Conservation (phyloP, 148 eudicot genomes). For the Rheum nobile region DNA sequence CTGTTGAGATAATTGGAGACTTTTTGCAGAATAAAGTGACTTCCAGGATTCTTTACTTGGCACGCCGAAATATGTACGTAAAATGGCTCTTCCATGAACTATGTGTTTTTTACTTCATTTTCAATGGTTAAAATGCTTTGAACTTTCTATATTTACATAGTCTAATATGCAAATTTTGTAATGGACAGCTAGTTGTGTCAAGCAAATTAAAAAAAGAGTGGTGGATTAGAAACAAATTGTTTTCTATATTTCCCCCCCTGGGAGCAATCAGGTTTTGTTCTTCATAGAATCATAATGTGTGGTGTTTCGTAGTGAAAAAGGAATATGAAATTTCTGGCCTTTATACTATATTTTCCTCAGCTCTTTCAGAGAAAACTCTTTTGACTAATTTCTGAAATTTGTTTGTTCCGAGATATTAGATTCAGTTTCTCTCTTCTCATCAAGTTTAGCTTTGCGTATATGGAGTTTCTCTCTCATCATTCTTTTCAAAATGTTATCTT, state of each 20-base stretch:
- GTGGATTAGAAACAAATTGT: neutral
- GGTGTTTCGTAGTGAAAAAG: neutral
- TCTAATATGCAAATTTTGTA: neutral
- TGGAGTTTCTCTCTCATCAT: neutral
- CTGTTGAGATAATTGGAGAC: conserved; percentile 70
- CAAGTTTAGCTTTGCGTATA: neutral
- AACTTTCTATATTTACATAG: neutral
- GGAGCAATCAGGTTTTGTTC: neutral
- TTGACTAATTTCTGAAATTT: neutral
- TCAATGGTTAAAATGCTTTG: neutral
- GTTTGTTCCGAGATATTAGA: neutral
- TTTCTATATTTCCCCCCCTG: neutral
- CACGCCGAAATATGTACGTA: conserved; percentile 73
- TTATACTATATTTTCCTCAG: neutral
- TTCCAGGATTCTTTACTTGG: conserved; percentile 67
- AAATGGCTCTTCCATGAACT: neutral
- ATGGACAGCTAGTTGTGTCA: neutral
- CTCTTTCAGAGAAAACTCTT: neutral
- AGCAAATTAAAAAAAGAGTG: neutral
- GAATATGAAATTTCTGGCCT: neutral
- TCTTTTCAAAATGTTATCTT: neutral
- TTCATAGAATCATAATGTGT: neutral
- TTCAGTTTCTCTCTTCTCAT: neutral
- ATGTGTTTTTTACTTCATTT: neutral
- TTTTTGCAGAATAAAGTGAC: conserved; percentile 49